Evolutionary conservation across 352 stramenopile genomes (phyloP), one percentile per base, ranked within the genome.

Genomic region (Globisporangium abappressorium): DNA sequence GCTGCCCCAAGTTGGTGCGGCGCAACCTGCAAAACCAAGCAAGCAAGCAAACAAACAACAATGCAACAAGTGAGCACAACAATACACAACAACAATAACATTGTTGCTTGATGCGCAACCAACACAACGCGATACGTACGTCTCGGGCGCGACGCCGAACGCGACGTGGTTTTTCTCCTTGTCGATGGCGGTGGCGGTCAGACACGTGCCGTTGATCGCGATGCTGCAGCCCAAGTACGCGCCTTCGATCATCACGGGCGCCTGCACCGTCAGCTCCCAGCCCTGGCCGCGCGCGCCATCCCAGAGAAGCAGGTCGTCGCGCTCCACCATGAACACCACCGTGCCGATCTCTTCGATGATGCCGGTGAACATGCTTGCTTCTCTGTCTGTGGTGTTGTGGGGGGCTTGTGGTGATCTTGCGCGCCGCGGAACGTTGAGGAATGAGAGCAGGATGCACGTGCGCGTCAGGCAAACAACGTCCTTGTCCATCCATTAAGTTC

Each of bases 311-410:
- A 99, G 92, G 66, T 98, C 92, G 64, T 92, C 76, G 61, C 92
- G 86, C 74, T 98, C 81, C 68, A 91, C 77, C 72, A 99, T 90
- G 49, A 84, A 90, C 62, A 98, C 80, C 49, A 99, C 94, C 43
- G 81, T 92, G 64, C 97, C 98, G 77, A 99, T 98, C 87, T 99
- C 97, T 81, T 99, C 97, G 53, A 99, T 90, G 80, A 99, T 99
- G 41, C 97, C 97, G 8, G 95, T 98, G 81, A 99, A 99, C 96
- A 99, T 93, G 30, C 28, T 41, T 60, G 54, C 28, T 60, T 60
- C 15, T 22, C 15, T 14, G 53, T 28, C 28, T 34, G 5, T n/a
- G 8, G 51, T 5, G 7, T 26, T 47, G 36, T n/a, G 30, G 30
- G 26, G 30, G 33, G 5, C 12, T 41, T 18, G 28, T 28, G 9